These are phyloP conservation scores for Blepharisma undulans DNA, from an alignment of 169 alveolate species.

Conservation along the genomic window DNA sequence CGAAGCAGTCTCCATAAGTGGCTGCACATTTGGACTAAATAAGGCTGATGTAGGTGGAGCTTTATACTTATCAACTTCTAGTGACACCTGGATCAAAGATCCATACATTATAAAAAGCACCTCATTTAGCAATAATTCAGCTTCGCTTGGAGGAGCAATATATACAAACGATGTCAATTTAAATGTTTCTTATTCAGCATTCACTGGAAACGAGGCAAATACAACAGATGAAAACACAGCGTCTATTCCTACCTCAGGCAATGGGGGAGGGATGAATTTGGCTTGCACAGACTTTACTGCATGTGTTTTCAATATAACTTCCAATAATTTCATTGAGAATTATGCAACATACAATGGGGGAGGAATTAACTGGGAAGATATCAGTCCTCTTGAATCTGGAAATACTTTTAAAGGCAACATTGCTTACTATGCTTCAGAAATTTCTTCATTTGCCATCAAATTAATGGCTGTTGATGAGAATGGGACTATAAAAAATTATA, in stretches of 20 bases:
- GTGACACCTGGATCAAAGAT: neutral
- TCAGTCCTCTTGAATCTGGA: neutral
- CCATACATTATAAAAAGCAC: neutral
- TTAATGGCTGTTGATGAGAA: neutral
- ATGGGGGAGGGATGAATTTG: conserved; percentile 9
- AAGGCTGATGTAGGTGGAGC: neutral
- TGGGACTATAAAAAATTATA: neutral
- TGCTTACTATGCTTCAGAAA: conserved; percentile 3
- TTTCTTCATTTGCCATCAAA: conserved; percentile 30
- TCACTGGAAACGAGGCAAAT: neutral
- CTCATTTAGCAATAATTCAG: neutral
- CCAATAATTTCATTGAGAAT: neutral
- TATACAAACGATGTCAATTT: neutral
- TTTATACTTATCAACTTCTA: neutral
- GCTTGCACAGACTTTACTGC: neutral
- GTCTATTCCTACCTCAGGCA: neutral
- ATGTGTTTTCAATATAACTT: neutral
- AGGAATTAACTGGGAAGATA: conserved; percentile 16
- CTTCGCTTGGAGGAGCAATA: neutral
- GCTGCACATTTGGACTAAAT: neutral
- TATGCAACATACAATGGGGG: conserved; percentile 27
- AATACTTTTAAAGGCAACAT: neutral
- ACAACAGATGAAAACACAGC: neutral
- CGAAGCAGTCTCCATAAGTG: neutral
- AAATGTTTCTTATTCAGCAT: neutral